A percentile compares a stretch with the other conserved stretches of the same genome.
Conservation (phyloP, 2,329 filamentous ascomycete species). For the Colletotrichum orbiculare region DNA sequence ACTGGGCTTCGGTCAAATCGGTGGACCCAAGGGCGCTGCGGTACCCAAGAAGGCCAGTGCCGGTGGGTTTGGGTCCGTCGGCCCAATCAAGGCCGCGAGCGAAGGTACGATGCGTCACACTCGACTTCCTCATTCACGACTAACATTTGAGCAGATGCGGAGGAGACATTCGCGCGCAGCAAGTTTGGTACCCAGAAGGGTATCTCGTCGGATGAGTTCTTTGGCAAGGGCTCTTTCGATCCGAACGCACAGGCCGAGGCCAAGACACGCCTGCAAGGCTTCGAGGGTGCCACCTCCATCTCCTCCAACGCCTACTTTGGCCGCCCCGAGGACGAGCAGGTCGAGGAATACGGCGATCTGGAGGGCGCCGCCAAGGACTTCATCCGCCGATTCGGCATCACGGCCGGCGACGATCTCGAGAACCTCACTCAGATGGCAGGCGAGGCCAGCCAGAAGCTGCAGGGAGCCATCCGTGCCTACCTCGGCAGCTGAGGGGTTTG, state of each 20-base stretch:
- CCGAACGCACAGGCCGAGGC: constrained; percentile 84
- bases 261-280: constrained; percentile 87
- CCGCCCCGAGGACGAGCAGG: constrained; percentile 83
- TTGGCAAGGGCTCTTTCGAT: constrained; percentile 90
- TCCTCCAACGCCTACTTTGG: constrained; percentile 99
- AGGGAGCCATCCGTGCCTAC: constrained; percentile 77
- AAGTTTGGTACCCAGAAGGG: constrained; percentile 95
- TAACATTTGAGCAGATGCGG: constrained; percentile 66
- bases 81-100: constrained; percentile 74
- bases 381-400: constrained; percentile 93
- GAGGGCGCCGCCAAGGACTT: constrained; percentile 97
- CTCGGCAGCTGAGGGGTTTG: constrained; percentile 62
- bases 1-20: constrained; percentile 89
- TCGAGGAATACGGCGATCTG: constrained; percentile 88
- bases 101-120: constrained; percentile 66
- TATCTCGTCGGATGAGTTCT: constrained; percentile 98
- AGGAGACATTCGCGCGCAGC: constrained; percentile 82
- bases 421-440: constrained; percentile 86
- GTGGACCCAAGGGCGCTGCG: constrained; percentile 67
- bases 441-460: constrained; percentile 85
- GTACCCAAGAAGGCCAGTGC: constrained; percentile 75
- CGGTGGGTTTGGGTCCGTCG: constrained; percentile 88
- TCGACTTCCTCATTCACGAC: neutral
- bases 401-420: constrained; percentile 94
- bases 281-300: constrained; percentile 91